Conservation (phyloP, 106 monocot genomes). For the Triglochin maritima region DNA sequence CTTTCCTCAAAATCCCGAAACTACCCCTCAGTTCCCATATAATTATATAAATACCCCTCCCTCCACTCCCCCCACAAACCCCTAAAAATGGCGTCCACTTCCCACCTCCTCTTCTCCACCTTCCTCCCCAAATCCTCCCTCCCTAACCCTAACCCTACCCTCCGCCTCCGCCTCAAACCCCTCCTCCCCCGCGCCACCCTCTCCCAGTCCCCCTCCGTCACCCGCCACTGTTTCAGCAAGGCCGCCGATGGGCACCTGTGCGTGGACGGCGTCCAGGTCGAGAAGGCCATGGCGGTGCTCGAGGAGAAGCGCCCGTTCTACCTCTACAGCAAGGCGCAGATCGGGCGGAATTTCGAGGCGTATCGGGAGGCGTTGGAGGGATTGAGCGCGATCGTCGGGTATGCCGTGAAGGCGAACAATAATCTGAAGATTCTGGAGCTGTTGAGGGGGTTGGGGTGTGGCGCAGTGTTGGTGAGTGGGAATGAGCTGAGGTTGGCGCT, state of each 20-base stretch:
- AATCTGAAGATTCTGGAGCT: constrained; percentile 84
- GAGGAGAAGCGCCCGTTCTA: constrained; percentile 77
- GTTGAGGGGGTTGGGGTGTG: constrained; percentile 55
- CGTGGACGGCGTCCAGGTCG: constrained; percentile 57
- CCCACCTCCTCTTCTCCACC: not conserved
- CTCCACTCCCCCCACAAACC: not conserved
- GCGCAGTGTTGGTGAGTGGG: constrained; percentile 89
- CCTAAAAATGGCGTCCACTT: not conserved
- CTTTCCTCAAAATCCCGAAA: not conserved
- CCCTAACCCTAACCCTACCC: not conserved
- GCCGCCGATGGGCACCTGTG: constrained; percentile 53
- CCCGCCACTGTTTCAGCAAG: constrained; percentile 48
- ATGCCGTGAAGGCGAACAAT: constrained; percentile 96
- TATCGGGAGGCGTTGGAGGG: constrained; percentile 72
- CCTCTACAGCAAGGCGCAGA: constrained; percentile 92
- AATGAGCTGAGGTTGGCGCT: constrained; percentile 84
- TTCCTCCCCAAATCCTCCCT: constrained; percentile 8
- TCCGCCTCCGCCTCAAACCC: constrained; percentile 4
- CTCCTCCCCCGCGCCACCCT: not conserved
- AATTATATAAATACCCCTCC: no score
- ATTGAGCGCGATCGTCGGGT: constrained; percentile 54
- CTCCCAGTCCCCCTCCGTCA: not conserved
- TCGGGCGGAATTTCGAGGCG: constrained; percentile 77
- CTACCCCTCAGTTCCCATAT: no score
- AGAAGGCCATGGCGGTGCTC: constrained; percentile 51